Evolutionary conservation across 2,329 filamentous ascomycete genomes (phyloP), one percentile per base, ranked within the genome.

Genomic region (Aspergillus luchuensis): DNA sequence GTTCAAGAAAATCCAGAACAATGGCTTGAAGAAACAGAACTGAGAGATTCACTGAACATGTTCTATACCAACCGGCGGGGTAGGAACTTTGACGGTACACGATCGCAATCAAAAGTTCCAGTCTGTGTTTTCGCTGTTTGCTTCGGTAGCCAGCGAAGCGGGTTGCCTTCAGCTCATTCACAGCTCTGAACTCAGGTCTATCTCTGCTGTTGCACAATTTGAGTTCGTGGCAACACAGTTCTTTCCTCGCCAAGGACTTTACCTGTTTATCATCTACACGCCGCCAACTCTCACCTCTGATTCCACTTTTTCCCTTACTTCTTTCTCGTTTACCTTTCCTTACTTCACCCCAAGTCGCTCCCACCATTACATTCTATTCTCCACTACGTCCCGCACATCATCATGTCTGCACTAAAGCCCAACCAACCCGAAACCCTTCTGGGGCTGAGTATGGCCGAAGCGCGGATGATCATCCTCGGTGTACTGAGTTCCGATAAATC

Each of bases 1-100:
- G 30, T 80, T 76, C 62, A 70, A 72, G 58, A 71, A 74, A 56
- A 78, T 81, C 36, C 76, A 73, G 55, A 69, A 55, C 39, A 69
- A 63, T 53, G 58, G 55, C 19, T 43, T 48, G n/a, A 63, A 55
- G 57, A 63, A 43, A 33, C 50, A 30, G 60, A 56, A 52, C 28
- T 17, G 39, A 51, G 53, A 33, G 38, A 25, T 8, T 13, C 51
- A 15, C 2, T 48, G 33, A 25, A n/a, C 25, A 19, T 50, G 6
- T 11, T 17, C 33, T 8, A 8, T 17, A 30, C 8, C 47, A 17
- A 8, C 11, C 30, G 8, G n/a, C 28, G 11, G n/a, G 33, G 47
- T 33, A 50, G 15, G 15, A n/a, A 13, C 15, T 43, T 43, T 43
- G 33, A 36, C n/a, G n/a, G 15, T 43, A 4, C 41, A 13, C 8